Conservation (phyloP, 371 early-diverging fungal species). For the Coemansia linderi region DNA sequence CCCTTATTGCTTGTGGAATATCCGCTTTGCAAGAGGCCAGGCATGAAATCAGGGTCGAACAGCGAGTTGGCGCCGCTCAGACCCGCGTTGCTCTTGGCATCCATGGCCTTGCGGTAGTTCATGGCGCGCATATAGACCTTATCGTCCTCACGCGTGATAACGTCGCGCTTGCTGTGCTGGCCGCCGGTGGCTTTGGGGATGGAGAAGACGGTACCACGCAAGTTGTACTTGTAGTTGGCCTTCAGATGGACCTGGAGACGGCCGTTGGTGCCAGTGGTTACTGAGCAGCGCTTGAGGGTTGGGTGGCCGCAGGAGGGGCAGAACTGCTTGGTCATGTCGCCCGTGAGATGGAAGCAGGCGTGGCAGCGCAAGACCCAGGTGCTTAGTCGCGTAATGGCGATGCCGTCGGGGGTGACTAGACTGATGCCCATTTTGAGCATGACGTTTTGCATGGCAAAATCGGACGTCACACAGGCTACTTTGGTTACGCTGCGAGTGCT, state of each 20-base stretch:
- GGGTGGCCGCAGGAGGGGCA: slow-evolving; percentile 92
- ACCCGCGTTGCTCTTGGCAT: slow-evolving; percentile 59
- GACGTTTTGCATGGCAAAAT: slow-evolving; percentile 98
- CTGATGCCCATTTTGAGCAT: slow-evolving; percentile 88
- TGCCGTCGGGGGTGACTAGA: slow-evolving; percentile 83
- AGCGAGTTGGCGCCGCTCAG: slow-evolving; percentile 56
- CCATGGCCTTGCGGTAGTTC: slow-evolving; percentile 46
- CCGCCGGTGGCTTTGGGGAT: slow-evolving; percentile 88
- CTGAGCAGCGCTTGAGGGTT: slow-evolving; percentile 83
- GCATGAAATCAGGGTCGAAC: slow-evolving; percentile 79
- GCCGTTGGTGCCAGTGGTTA: slow-evolving; percentile 79
- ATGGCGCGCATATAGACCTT: slow-evolving; percentile 69
- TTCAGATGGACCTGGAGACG: slow-evolving; percentile 81
- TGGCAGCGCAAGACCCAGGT: slow-evolving; percentile 93
- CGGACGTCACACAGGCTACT: slow-evolving; percentile 90
- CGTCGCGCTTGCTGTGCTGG: slow-evolving; percentile 64
- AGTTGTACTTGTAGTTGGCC: slow-evolving; percentile 85
- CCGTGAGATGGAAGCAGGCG: slow-evolving; percentile 86
- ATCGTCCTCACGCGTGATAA: slow-evolving; percentile 92
- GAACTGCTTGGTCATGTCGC: slow-evolving; percentile 87
- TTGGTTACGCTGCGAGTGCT: slow-evolving; percentile 40
- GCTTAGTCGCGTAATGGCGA: slow-evolving; percentile 75
- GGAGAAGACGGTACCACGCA: slow-evolving; percentile 87
- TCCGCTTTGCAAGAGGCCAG: slow-evolving; percentile 45
- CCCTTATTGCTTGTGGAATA: slow-evolving; percentile 51